Conservation (phyloP, 768 basidiomycete species). For the Tephrocybe sp. region DNA sequence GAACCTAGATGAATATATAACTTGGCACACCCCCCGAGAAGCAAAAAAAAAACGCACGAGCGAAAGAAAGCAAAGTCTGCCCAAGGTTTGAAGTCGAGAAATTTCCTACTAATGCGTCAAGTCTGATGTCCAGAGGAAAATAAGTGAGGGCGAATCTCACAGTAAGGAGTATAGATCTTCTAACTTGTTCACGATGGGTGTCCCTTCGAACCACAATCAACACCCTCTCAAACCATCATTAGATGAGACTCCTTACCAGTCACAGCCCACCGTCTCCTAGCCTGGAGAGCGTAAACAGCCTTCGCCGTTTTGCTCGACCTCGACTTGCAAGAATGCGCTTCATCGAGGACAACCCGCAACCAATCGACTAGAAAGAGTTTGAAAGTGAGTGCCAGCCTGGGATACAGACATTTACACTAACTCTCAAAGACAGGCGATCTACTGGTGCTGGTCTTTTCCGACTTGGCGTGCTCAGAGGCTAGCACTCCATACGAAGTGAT, state of each 20-base stretch:
- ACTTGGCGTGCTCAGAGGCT: conserved; percentile 82
- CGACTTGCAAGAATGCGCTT: conserved; percentile 95
- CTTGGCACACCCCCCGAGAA: not conserved
- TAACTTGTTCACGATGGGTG: conserved; percentile 92
- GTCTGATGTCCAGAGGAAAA: not conserved
- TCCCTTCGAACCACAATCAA: conserved; percentile 44
- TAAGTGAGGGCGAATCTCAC: conserved; percentile 30
- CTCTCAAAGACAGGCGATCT: conserved; percentile 72
- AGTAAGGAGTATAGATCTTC: conserved; percentile 89
- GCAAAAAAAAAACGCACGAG: conserved; percentile 45
- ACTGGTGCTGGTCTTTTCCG: conserved; percentile 46
- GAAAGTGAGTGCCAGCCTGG: not conserved
- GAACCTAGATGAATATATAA: conserved; percentile 48
- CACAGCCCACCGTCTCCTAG: conserved; percentile 85
- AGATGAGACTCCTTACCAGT: conserved; percentile 50
- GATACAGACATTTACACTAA: conserved; percentile 27
- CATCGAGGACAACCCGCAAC: conserved; percentile 84
- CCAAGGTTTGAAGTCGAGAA: conserved; percentile 79
- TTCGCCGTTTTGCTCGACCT: conserved; percentile 84
- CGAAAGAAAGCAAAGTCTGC: conserved; percentile 87
- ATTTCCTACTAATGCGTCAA: conserved; percentile 52
- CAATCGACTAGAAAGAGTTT: conserved; percentile 58
- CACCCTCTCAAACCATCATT: not conserved
- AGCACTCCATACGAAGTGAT: conserved; percentile 92
- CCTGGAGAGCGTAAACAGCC: conserved; percentile 82